Evolutionary conservation across 305 asterid species (phyloP).

Genomic region (Fraxinus paxiana): DNA sequence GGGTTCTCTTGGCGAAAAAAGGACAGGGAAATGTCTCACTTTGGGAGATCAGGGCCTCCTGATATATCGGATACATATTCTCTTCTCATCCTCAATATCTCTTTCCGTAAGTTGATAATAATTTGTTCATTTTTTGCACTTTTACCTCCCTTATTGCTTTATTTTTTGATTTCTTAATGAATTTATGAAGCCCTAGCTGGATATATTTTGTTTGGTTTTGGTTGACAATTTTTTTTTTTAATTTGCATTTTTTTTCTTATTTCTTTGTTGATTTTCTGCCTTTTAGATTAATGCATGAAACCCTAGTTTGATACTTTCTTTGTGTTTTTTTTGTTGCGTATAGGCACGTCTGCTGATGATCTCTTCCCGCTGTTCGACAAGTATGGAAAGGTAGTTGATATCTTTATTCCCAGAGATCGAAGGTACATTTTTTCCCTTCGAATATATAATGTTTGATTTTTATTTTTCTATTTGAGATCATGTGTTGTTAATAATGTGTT

Average conservation of each 20-base stretch:
- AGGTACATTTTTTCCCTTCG: constrained; percentile 11
- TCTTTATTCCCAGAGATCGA: constrained; percentile 31
- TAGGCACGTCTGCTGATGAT: constrained; percentile 33
- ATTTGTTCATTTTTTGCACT: background rate
- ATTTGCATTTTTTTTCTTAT: background rate
- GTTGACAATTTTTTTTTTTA: background rate
- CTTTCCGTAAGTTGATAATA: constrained; percentile 21
- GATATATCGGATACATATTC: constrained; percentile 31
- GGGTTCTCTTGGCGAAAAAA: background rate
- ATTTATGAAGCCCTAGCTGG: background rate
- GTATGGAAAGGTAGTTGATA: constrained; percentile 31
- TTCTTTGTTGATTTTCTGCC: background rate
- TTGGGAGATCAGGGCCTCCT: constrained; percentile 25
- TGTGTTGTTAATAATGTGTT: background rate
- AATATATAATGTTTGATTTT: background rate
- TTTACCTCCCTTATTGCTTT: background rate
- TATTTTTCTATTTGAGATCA: background rate
- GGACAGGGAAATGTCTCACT: constrained; percentile 25
- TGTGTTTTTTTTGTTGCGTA: background rate
- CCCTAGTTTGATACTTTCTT: background rate
- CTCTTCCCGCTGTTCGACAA: constrained; percentile 27
- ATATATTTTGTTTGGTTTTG: background rate
- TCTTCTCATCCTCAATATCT: constrained; percentile 33
- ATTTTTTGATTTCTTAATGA: background rate
- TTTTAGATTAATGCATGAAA: background rate